These are phyloP conservation scores for Pistacia vera DNA, from an alignment of 345 rosid species.

Conservation along the genomic window DNA sequence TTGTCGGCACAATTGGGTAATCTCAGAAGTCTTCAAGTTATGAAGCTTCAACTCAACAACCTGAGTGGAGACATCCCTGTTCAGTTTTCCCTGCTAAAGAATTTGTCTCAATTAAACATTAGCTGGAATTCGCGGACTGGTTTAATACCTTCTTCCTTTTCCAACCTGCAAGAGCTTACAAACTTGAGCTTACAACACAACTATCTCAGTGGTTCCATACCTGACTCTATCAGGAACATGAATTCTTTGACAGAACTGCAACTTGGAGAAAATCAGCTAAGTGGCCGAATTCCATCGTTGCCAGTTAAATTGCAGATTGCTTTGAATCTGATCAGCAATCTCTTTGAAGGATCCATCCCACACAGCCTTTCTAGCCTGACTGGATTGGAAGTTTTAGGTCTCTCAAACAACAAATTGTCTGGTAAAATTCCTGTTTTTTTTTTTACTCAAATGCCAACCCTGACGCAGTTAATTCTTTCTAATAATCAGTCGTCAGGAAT, in stretches of 20 bases:
- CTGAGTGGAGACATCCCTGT: conserved; percentile 58
- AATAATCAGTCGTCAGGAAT: conserved; percentile 62
- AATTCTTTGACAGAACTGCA: conserved; percentile 56
- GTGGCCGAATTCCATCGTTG: conserved; percentile 62
- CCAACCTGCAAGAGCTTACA: conserved; percentile 39
- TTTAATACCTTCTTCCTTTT: conserved; percentile 54
- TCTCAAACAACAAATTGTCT: too few species aligned
- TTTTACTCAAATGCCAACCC: conserved; percentile 27
- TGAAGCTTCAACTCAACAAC: conserved; percentile 55
- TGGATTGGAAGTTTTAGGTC: too few species aligned
- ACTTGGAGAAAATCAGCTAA: conserved; percentile 63
- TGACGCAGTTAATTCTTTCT: conserved; percentile 55
- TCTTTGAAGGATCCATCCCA: conserved; percentile 59
- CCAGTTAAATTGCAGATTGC: conserved; percentile 63
- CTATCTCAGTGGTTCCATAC: conserved; percentile 58
- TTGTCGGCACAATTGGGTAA: conserved; percentile 46
- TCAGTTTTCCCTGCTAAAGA: conserved; percentile 27
- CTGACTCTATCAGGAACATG: conserved; percentile 37
- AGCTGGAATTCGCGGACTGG: conserved; percentile 67
- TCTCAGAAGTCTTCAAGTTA: conserved; percentile 51
- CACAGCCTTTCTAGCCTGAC: conserved; percentile 22
- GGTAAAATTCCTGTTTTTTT: conserved; percentile 44
- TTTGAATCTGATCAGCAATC: conserved; percentile 74
- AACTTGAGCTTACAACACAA: conserved; percentile 58
- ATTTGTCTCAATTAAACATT: conserved; percentile 43